A percentile compares a stretch with the other conserved stretches of the same genome.
These are phyloP conservation scores for Eucalyptus sp. DNA, from an alignment of 345 rosid species.

Conservation along the genomic window DNA sequence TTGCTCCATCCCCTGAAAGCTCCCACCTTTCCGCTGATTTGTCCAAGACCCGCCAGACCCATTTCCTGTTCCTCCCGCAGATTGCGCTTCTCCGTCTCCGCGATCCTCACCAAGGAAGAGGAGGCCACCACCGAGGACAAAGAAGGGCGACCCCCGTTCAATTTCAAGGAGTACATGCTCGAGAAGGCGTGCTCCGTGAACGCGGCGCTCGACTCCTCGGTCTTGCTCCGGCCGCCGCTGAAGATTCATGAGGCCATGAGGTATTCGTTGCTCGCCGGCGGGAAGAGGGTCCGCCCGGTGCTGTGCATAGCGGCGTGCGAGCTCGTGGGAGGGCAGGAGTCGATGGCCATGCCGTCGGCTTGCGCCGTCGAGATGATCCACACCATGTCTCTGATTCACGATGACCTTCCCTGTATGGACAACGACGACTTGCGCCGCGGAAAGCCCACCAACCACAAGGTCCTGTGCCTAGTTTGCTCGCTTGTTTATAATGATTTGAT, in stretches of 20 bases:
- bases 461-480: neutral
- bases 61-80: neutral
- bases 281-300: constrained; percentile 74
- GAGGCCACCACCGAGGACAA: constrained; percentile 20
- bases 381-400: constrained; percentile 93
- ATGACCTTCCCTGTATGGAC: constrained; percentile 94
- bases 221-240: constrained; percentile 48
- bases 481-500: neutral
- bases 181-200: constrained; percentile 48
- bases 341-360: constrained; percentile 73
- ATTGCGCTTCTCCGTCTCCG: constrained; percentile 14
- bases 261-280: constrained; percentile 82
- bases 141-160: constrained; percentile 25
- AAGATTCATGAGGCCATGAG: constrained; percentile 95
- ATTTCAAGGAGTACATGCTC: constrained; percentile 72
- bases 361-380: constrained; percentile 94
- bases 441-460: constrained; percentile 82
- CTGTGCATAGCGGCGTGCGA: constrained; percentile 87
- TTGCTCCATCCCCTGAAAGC: neutral
- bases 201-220: constrained; percentile 56
- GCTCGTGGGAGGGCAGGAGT: constrained; percentile 62
- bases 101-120: constrained; percentile 39
- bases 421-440: constrained; percentile 96
- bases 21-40: neutral
- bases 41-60: neutral